Conservation (phyloP, 108 stramenopile species). For the Cyclostephanos tholiformis region DNA sequence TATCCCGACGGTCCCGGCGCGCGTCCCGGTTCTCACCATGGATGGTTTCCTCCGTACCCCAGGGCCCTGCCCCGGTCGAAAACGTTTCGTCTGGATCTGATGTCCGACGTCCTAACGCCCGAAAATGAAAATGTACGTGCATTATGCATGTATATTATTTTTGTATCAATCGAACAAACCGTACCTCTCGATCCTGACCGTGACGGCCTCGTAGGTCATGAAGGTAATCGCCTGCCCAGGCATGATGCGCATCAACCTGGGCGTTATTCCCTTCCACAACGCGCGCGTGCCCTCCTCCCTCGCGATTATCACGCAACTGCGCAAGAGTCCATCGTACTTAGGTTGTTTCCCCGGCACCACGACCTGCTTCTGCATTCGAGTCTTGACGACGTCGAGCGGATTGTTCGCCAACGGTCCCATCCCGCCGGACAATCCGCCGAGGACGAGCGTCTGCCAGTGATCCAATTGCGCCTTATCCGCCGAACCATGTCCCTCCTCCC, state of each 20-base stretch:
- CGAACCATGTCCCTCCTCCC: slow-evolving; percentile 18
- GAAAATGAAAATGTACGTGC: too few relatives aligned
- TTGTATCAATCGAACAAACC: slow-evolving; percentile 33
- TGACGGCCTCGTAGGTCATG: slow-evolving; percentile 91
- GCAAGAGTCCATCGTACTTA: slow-evolving; percentile 86
- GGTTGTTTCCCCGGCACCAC: slow-evolving; percentile 71
- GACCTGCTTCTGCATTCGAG: slow-evolving; percentile 95
- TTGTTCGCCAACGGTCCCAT: slow-evolving; percentile 95
- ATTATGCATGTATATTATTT: too few relatives aligned
- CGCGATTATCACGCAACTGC: slow-evolving; percentile 82
- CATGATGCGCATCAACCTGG: slow-evolving; percentile 93
- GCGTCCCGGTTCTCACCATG: too few relatives aligned
- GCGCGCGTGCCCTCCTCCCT: slow-evolving; percentile 92
- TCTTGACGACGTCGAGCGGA: slow-evolving; percentile 96
- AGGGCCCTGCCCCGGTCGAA: too few relatives aligned
- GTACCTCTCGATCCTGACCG: slow-evolving; percentile 36
- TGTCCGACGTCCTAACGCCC: too few relatives aligned
- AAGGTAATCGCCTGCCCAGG: slow-evolving; percentile 99
- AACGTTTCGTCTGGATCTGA: too few relatives aligned
- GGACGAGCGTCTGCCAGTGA: slow-evolving; percentile 87
- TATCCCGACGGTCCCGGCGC: too few relatives aligned
- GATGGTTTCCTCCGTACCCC: too few relatives aligned
- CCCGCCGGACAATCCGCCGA: slow-evolving; percentile 93
- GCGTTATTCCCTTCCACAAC: slow-evolving; percentile 97
- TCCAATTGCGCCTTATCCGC: slow-evolving; percentile 52